phyloP scores from a whole-genome alignment of 1,139 yeast genomes.

The Nakaseomyces uthaithaninus region DNA sequence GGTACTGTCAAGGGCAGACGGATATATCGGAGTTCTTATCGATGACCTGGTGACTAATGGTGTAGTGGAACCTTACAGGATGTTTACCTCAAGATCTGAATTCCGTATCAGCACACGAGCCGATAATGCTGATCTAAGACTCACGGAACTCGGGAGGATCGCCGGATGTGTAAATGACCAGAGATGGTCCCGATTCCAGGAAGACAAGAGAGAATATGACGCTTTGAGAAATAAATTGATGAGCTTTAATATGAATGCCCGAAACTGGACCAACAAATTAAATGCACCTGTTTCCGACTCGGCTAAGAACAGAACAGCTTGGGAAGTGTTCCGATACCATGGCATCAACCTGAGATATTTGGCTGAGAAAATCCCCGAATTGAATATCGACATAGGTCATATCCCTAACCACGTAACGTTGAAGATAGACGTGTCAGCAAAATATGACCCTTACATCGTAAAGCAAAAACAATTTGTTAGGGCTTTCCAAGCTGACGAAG shows the following conservation, averaged over 20 bases:
- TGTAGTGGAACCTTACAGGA: conserved; percentile 93
- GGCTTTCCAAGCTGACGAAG: conserved; percentile 81
- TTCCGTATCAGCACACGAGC: conserved; percentile 83
- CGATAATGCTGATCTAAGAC: conserved; percentile 84
- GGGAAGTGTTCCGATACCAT: conserved; percentile 45
- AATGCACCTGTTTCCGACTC: conserved; percentile 35
- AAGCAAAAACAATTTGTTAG: conserved; percentile 63
- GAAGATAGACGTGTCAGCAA: conserved; percentile 69
- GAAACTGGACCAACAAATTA: conserved; percentile 49
- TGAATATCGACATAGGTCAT: conserved; percentile 22
- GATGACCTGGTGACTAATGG: conserved; percentile 95
- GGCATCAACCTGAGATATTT: conserved; percentile 34
- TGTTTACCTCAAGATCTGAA: conserved; percentile 96
- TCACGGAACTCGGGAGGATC: conserved; percentile 60
- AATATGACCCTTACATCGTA: conserved; percentile 70
- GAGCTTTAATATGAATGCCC: conserved; percentile 42
- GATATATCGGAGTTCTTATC: conserved; percentile 83
- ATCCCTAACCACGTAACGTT: conserved; percentile 49
- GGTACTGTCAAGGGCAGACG: conserved; percentile 64
- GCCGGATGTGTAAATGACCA: conserved; percentile 59
- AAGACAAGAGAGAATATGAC: conserved; percentile 43
- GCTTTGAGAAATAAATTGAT: conserved; percentile 41
- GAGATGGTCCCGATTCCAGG: conserved; percentile 45
- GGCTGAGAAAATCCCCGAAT: conserved; percentile 29
- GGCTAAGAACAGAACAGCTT: conserved; percentile 46